phyloP scores from a whole-genome alignment of 768 basidiomycete species.

The Pilatotrama ljubarskyi region DNA sequence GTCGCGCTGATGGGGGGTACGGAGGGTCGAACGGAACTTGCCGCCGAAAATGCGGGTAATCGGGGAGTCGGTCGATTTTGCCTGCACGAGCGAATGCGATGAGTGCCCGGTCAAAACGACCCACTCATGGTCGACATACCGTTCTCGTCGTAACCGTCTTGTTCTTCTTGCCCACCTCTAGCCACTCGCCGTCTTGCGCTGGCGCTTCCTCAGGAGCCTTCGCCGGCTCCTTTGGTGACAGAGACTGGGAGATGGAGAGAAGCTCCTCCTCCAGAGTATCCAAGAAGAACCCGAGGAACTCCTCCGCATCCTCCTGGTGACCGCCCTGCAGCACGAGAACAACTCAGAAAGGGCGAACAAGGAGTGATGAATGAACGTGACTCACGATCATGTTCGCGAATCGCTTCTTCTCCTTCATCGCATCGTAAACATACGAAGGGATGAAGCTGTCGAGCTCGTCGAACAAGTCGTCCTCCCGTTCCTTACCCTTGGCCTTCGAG shows the following conservation, averaged over 20 bases:
- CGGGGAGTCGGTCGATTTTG: conserved; percentile 79
- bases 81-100: conserved; percentile 41
- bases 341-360: conserved; percentile 1
- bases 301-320: conserved; percentile 97
- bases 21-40: conserved; percentile 82
- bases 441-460: conserved; percentile 74
- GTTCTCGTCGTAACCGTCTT: conserved; percentile 76
- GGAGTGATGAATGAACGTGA: conserved; percentile 18
- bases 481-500: conserved; percentile 44
- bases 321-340: conserved; percentile 55
- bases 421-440: conserved; percentile 86
- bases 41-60: conserved; percentile 94
- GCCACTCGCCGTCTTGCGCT: conserved; percentile 70
- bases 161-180: conserved; percentile 92
- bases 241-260: conserved; percentile 57
- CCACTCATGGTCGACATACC: too few relatives aligned
- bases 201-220: conserved; percentile 36
- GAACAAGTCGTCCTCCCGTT: conserved; percentile 43
- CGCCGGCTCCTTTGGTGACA: conserved; percentile 36
- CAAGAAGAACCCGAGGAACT: conserved; percentile 96
- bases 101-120: too few relatives aligned
- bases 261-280: conserved; percentile 95
- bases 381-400: conserved; percentile 91
- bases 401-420: conserved; percentile 89
- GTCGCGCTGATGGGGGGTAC: conserved; percentile 80